Base-by-base conservation (phyloP, 495 filamentous ascomycete genomes). In the Schizothecium vesticola region DNA sequence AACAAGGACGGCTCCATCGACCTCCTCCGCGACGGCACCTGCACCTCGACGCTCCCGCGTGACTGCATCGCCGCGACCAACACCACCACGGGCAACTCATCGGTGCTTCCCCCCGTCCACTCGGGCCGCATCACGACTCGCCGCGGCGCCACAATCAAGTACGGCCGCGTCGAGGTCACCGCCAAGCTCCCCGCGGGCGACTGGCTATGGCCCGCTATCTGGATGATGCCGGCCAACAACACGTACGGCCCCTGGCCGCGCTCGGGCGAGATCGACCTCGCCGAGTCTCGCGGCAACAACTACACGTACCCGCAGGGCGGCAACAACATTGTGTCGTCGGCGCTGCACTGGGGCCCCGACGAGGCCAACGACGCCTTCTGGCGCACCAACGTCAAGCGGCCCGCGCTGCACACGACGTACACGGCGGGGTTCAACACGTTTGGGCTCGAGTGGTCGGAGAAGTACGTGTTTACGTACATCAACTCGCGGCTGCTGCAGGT, bases 121-220 rank as follows among this genome's bases (percentile, higher is more conserved):
- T 96, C 92, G 2, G 92, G 86, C 29, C 87, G 92, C 64, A 85
- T 96, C 78, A 88, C 88, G 76, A 93, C 90, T 64, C 88, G 83
- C 69, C 85, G 82, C 23, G 86, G 89, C 26, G 87, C 88, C 16
- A 82, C 76, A 10, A 92, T 96, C 82, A 91, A 87, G 74, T 96
- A 92, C 74, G 92, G 92, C 62, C 88, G 91, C 56, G 84, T 96
- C 62, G 90, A 96, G 75, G 92, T 96, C 9, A 86, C 81, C 3
- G 92, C 92, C 25, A 88, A 88, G 72, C 75, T 94, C 21, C 91
- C 92, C 1, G 77, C 78, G 10, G 92, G 92, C 29, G 91, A 94
- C 74, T 96, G 92, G 92, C 82, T 96, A 25, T 96, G 92, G 92
- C 92, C 92, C 24, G 92, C 91, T 55, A 94, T 96, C 72, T 95